phyloP scores from a whole-genome alignment of 768 basidiomycete species.

The Lactarius indigo region DNA sequence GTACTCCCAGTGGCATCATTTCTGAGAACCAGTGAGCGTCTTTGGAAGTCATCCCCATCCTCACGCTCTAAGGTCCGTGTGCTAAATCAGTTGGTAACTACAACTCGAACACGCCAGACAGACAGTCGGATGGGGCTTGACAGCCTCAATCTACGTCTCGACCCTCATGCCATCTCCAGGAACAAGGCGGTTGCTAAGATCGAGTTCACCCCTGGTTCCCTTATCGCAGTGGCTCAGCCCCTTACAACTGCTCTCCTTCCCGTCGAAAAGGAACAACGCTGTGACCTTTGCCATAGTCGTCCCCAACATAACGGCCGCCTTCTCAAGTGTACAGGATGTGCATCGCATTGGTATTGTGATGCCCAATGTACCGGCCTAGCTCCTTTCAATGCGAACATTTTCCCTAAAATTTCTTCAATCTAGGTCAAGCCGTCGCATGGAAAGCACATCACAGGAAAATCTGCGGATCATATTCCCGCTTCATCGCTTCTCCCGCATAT shows the following conservation, averaged over 20 bases:
- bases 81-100: neutral
- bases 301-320: slow-evolving; percentile 36
- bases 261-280: slow-evolving; percentile 58
- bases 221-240: slow-evolving; percentile 44
- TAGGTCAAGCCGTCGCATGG: slow-evolving; percentile 75
- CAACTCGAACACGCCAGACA: neutral
- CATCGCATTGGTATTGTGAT: slow-evolving; percentile 71
- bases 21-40: neutral
- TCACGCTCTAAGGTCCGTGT: neutral
- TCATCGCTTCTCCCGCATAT: slow-evolving; percentile 43
- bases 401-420: slow-evolving; percentile 13
- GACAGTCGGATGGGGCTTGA: neutral
- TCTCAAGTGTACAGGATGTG: slow-evolving; percentile 62
- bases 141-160: slow-evolving; percentile 34
- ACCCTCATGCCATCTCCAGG: slow-evolving; percentile 46
- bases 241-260: slow-evolving; percentile 50
- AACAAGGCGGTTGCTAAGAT: slow-evolving; percentile 46
- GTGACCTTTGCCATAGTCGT: slow-evolving; percentile 57
- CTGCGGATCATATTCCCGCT: slow-evolving; percentile 57
- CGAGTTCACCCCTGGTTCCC: slow-evolving; percentile 42
- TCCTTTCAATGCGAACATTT: slow-evolving; percentile 2
- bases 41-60: neutral
- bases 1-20: neutral
- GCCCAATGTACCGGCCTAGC: slow-evolving; percentile 47
- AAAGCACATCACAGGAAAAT: slow-evolving; percentile 58